A percentile compares a stretch with the other conserved stretches of the same genome.
Conservation (phyloP, 2,329 filamentous ascomycete genomes). For the Phaeomoniella chlamydospora region DNA sequence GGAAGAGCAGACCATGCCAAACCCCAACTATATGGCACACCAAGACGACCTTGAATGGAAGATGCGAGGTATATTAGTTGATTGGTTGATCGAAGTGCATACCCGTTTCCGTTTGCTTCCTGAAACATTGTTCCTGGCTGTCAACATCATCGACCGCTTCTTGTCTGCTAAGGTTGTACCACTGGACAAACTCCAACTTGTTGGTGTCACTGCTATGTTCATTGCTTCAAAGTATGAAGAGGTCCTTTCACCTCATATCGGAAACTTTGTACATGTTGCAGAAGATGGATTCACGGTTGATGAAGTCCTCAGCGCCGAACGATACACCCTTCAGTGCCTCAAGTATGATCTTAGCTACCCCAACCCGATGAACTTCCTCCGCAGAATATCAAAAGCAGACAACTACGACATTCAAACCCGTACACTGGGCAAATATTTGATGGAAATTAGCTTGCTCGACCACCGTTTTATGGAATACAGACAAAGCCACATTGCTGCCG, state of each 20-base stretch:
- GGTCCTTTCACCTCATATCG: constrained; percentile 88
- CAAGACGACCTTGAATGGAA: constrained; percentile 97
- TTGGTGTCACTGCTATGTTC: constrained; percentile 98
- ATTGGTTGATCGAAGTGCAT: constrained; percentile 98
- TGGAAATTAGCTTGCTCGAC: constrained; percentile 92
- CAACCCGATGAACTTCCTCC: constrained; percentile 99
- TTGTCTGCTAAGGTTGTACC: constrained; percentile 90
- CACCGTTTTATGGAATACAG: constrained; percentile 84
- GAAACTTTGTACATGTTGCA: constrained; percentile 92
- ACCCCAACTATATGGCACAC: constrained; percentile 87
- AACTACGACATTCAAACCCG: constrained; percentile 98
- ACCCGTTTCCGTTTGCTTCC: constrained; percentile 90
- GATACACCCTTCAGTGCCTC: constrained; percentile 78
- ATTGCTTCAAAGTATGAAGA: constrained; percentile 99
- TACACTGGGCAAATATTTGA: constrained; percentile 92
- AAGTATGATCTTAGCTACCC: constrained; percentile 97
- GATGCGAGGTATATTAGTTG: constrained; percentile 90
- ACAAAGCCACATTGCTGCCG: constrained; percentile 80
- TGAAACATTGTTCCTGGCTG: constrained; percentile 88
- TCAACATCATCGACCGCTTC: constrained; percentile 98
- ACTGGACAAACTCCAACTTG: constrained; percentile 87
- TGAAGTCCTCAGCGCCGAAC: constrained; percentile 93
- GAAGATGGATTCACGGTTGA: constrained; percentile 92
- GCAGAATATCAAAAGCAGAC: constrained; percentile 96
- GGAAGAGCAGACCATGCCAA: constrained; percentile 67